Conservation (phyloP, 2,329 filamentous ascomycete genomes). For the Chaetomium sp. region DNA sequence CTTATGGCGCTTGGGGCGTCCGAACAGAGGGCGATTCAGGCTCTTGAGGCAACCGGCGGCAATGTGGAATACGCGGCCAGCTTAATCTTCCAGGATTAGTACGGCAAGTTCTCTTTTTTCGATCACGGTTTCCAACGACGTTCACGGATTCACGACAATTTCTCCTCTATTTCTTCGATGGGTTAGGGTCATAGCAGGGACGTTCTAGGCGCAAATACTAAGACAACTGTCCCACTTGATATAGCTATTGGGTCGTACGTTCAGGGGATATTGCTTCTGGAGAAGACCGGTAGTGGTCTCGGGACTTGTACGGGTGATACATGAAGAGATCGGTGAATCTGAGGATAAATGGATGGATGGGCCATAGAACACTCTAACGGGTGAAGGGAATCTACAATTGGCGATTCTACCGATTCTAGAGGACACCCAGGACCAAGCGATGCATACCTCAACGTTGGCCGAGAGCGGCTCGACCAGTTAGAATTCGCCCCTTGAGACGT, state of each 20-base stretch:
- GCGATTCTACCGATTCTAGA: background rate
- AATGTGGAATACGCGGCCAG: constrained; percentile 86
- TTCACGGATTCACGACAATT: background rate
- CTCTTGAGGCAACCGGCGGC: constrained; percentile 74
- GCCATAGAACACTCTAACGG: background rate
- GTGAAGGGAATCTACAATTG: background rate
- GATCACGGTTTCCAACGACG: background rate
- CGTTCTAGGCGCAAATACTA: background rate
- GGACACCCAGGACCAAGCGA: constrained; percentile 2
- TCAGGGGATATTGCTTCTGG: too few relatives aligned
- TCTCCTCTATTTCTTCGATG: background rate
- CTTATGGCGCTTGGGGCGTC: constrained; percentile 73
- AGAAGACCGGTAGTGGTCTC: too few relatives aligned
- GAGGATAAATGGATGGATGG: constrained; percentile 2
- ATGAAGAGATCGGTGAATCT: background rate
- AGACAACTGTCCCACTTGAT: background rate
- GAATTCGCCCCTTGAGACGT: background rate
- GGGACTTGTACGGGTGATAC: too few relatives aligned
- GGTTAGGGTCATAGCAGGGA: background rate
- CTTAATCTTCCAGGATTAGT: constrained; percentile 56
- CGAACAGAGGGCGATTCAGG: constrained; percentile 67
- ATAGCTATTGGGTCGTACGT: background rate
- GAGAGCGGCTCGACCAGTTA: background rate
- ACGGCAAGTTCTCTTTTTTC: background rate
- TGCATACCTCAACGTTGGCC: constrained; percentile 4